Conservation (phyloP, 805 yeast species). For the Yamadazyma laniorum region DNA sequence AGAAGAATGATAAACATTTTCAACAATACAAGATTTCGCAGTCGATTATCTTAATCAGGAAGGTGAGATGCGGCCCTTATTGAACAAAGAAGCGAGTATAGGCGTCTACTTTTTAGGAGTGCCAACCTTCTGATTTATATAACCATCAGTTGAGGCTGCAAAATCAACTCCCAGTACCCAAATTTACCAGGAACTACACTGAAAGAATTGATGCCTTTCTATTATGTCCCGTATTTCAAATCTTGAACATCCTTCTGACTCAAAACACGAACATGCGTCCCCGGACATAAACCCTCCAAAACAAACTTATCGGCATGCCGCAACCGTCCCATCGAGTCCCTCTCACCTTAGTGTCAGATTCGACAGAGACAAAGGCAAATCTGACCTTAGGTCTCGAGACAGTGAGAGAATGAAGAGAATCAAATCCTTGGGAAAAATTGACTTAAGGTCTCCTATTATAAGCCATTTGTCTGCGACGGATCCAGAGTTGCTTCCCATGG, state of each 20-base stretch:
- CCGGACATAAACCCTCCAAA: too few species aligned
- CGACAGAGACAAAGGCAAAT: not conserved
- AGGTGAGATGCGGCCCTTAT: not conserved
- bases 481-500: slow-evolving; percentile 4
- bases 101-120: not conserved
- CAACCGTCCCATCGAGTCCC: slow-evolving; percentile 1
- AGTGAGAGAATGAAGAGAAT: slow-evolving; percentile 10
- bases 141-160: too few species aligned
- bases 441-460: slow-evolving; percentile 20
- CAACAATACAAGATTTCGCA: not conserved
- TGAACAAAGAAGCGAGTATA: not conserved
- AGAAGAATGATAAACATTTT: too few species aligned
- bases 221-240: too few species aligned
- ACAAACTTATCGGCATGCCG: too few species aligned
- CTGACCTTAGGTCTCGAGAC: too few species aligned
- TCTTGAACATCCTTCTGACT: too few species aligned
- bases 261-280: too few species aligned
- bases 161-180: too few species aligned
- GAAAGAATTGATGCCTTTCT: too few species aligned
- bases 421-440: slow-evolving; percentile 19
- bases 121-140: too few species aligned
- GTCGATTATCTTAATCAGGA: not conserved
- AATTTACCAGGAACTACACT: too few species aligned
- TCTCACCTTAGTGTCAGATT: not conserved
- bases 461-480: slow-evolving; percentile 7